phyloP scores from a whole-genome alignment of 176 grass and related monocot species.

The Raddia guianensis region DNA sequence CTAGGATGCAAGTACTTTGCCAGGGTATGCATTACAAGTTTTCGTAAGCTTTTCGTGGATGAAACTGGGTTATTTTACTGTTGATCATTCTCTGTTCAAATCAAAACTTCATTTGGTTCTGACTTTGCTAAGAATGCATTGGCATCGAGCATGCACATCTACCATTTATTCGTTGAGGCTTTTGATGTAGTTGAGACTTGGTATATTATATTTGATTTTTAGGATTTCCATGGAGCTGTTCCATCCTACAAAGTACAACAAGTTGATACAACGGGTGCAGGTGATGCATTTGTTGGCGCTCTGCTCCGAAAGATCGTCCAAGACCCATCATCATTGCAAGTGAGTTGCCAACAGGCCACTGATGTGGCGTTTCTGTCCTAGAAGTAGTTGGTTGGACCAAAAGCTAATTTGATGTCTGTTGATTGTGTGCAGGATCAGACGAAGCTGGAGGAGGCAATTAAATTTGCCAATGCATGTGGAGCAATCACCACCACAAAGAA shows the following conservation, averaged over 20 bases:
- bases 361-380: neutral
- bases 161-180: neutral
- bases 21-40: slow-evolving; percentile 59
- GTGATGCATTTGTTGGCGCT: slow-evolving; percentile 86
- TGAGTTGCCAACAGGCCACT: slow-evolving; percentile 27
- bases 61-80: slow-evolving; percentile 12
- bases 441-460: slow-evolving; percentile 60
- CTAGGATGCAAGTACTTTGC: slow-evolving; percentile 96
- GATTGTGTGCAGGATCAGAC: slow-evolving; percentile 70
- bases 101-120: neutral
- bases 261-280: slow-evolving; percentile 89
- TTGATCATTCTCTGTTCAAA: neutral
- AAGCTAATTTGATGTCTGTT: slow-evolving; percentile 4
- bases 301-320: slow-evolving; percentile 67
- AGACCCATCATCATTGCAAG: slow-evolving; percentile 78
- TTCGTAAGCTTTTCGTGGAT: neutral
- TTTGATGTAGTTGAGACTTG: neutral
- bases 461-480: slow-evolving; percentile 81
- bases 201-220: slow-evolving; percentile 21
- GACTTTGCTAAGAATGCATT: neutral
- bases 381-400: neutral
- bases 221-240: slow-evolving; percentile 81
- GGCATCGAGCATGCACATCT: neutral
- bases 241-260: slow-evolving; percentile 71
- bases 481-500: slow-evolving; percentile 88